A percentile compares a stretch with the other conserved stretches of the same genome.
Conservation (phyloP, 345 rosid species). For the Microthlaspi erraticum region DNA sequence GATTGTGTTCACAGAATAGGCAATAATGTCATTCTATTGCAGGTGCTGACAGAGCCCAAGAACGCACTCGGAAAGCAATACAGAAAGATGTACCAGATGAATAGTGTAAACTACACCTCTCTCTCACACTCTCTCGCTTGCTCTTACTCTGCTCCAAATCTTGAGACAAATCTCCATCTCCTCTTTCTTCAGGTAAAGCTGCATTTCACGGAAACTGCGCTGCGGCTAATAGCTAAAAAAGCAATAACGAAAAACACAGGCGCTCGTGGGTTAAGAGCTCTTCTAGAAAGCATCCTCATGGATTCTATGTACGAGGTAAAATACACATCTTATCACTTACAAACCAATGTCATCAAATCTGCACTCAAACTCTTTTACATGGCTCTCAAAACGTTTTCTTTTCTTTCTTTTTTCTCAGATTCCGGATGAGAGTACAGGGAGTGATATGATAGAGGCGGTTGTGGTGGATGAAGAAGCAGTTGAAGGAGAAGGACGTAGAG, state of each 20-base stretch:
- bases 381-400: background rate
- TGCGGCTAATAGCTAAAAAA: slow-evolving; percentile 81
- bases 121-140: slow-evolving; percentile 3
- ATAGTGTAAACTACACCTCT: slow-evolving; percentile 66
- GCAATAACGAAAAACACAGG: slow-evolving; percentile 91
- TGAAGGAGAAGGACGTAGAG: slow-evolving; percentile 60
- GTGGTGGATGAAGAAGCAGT: slow-evolving; percentile 86
- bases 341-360: background rate
- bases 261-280: slow-evolving; percentile 88
- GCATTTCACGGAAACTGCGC: slow-evolving; percentile 75
- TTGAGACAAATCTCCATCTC: slow-evolving; percentile 7
- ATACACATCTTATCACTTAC: slow-evolving; percentile 4
- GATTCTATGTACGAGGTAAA: slow-evolving; percentile 98
- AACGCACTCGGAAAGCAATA: slow-evolving; percentile 98
- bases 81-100: slow-evolving; percentile 90
- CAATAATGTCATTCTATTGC: slow-evolving; percentile 28
- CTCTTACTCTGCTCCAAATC: slow-evolving; percentile 15
- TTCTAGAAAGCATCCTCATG: slow-evolving; percentile 89
- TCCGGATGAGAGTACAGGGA: slow-evolving; percentile 77
- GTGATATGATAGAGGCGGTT: slow-evolving; percentile 80
- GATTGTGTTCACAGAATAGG: background rate
- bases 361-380: background rate
- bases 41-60: slow-evolving; percentile 95
- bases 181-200: slow-evolving; percentile 71
- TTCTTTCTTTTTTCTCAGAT: slow-evolving; percentile 54